Percentiles rank a stretch among this genome's conserved stretches.
Conservation (phyloP, 352 stramenopile species). For the Elongisporangium prolatum region DNA sequence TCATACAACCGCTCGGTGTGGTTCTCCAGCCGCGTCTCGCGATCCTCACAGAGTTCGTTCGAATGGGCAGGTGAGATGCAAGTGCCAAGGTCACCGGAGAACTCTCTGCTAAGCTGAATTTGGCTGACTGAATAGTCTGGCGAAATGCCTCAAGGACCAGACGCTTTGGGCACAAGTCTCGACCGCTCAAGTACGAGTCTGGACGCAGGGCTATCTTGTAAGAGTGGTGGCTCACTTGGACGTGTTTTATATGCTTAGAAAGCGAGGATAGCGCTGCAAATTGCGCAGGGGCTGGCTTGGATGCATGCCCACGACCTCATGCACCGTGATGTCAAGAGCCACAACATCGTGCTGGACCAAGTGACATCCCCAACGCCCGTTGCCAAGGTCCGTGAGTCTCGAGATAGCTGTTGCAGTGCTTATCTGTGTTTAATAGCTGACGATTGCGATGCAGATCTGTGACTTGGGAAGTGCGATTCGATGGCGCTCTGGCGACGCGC, state of each 20-base stretch:
- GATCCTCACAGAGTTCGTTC: constrained; percentile 31
- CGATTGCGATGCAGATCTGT: background rate
- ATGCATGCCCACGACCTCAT: constrained; percentile 30
- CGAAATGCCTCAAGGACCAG: constrained; percentile 25
- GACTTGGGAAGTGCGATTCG: constrained; percentile 30
- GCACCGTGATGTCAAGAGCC: constrained; percentile 39
- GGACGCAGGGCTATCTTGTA: background rate
- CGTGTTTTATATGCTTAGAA: constrained; percentile 12
- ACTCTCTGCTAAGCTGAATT: background rate
- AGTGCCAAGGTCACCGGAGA: background rate
- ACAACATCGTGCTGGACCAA: constrained; percentile 32
- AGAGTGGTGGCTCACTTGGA: background rate
- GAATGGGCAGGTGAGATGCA: constrained; percentile 17
- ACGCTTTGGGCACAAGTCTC: constrained; percentile 18
- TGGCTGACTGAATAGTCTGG: constrained; percentile 12
- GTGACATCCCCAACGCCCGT: constrained; percentile 4
- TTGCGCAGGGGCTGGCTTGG: constrained; percentile 24
- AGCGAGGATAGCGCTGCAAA: constrained; percentile 22
- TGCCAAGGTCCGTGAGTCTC: constrained; percentile 18
- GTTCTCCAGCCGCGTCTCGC: constrained; percentile 17
- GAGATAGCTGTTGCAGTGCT: background rate
- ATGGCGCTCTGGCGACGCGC: constrained; percentile 5
- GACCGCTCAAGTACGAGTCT: constrained; percentile 17
- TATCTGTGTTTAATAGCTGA: too few species aligned
- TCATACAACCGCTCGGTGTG: constrained; percentile 24